Conservation (phyloP, 805 yeast genomes). For the Pichia insulana region DNA sequence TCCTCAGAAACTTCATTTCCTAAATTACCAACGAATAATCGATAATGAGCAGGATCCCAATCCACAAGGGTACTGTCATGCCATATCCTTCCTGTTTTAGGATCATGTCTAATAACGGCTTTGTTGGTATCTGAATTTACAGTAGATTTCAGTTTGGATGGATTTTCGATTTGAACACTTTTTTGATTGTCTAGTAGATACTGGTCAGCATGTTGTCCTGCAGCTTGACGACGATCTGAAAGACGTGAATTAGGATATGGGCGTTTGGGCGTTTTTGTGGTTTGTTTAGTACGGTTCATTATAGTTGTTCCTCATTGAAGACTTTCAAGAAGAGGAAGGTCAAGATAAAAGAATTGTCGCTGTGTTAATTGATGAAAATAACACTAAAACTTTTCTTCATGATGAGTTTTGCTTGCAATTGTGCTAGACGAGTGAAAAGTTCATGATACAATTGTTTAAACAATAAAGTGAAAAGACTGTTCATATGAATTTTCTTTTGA, state of each 20-base stretch:
- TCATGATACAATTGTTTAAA: too few relatives aligned
- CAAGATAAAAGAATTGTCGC: too few relatives aligned
- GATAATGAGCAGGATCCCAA: constrained; percentile 65
- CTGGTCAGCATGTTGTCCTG: constrained; percentile 25
- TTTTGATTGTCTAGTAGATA: background rate
- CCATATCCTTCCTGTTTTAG: constrained; percentile 39
- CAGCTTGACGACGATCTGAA: constrained; percentile 49
- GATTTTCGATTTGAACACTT: background rate
- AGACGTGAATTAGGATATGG: constrained; percentile 25
- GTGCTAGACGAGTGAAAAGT: too few relatives aligned
- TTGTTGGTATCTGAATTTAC: constrained; percentile 4
- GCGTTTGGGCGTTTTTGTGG: constrained; percentile 3
- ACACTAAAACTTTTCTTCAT: too few relatives aligned
- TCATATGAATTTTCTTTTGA: too few relatives aligned
- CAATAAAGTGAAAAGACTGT: too few relatives aligned
- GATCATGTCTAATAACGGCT: constrained; percentile 35
- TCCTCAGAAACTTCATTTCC: constrained; percentile 60
- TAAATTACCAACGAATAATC: constrained; percentile 68
- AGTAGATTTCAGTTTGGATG: background rate
- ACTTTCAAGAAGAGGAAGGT: too few relatives aligned
- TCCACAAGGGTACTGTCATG: constrained; percentile 39
- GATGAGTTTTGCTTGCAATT: too few relatives aligned
- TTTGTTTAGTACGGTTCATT: constrained; percentile 1
- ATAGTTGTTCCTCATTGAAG: too few relatives aligned
- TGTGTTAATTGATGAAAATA: too few relatives aligned